A percentile compares a stretch with the other conserved stretches of the same genome.
Conservation (phyloP, 2,329 filamentous ascomycete genomes). For the Chalaropsis ovoidea region DNA sequence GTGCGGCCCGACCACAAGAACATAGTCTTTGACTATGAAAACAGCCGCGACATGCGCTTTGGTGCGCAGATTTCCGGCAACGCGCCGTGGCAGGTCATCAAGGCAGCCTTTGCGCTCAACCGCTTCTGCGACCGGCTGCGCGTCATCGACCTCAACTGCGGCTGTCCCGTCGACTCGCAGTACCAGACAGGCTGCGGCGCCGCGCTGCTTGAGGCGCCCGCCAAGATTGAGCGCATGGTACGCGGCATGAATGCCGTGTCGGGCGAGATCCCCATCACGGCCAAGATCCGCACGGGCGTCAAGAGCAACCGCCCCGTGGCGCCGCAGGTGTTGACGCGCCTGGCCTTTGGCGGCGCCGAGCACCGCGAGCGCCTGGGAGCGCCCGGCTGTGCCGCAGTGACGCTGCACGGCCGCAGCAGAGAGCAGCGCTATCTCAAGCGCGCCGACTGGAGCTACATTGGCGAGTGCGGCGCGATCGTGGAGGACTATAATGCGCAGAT, state of each 20-base stretch:
- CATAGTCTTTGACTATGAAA: conserved; percentile 66
- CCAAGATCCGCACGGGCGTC: conserved; percentile 89
- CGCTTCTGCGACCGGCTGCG: conserved; percentile 71
- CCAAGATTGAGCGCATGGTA: conserved; percentile 88
- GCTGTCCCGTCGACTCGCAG: conserved; percentile 91
- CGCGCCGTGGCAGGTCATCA: conserved; percentile 82
- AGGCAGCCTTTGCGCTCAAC: conserved; percentile 73
- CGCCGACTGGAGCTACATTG: conserved; percentile 94
- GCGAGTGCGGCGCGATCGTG: conserved; percentile 77
- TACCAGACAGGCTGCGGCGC: conserved; percentile 82
- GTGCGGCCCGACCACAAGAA: conserved; percentile 43
- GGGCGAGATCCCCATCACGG: conserved; percentile 79
- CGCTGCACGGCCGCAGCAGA: conserved; percentile 82
- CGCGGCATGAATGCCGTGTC: conserved; percentile 93
- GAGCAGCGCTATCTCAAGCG: conserved; percentile 87
- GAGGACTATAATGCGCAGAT: conserved; percentile 64
- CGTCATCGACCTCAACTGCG: conserved; percentile 90
- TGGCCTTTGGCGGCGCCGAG: conserved; percentile 70
- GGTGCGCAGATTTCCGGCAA: conserved; percentile 88
- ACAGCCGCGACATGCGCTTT: conserved; percentile 73
- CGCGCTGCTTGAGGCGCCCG: conserved; percentile 75
- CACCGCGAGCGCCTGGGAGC: conserved; percentile 59
- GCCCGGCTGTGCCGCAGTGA: conserved; percentile 86
- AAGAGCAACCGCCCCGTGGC: conserved; percentile 70
- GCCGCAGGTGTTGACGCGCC: conserved; percentile 66